Evolutionary conservation across 2,329 filamentous ascomycete species (phyloP), one percentile per base, ranked within the genome.

Genomic region (Arthrobotrys sinensis): DNA sequence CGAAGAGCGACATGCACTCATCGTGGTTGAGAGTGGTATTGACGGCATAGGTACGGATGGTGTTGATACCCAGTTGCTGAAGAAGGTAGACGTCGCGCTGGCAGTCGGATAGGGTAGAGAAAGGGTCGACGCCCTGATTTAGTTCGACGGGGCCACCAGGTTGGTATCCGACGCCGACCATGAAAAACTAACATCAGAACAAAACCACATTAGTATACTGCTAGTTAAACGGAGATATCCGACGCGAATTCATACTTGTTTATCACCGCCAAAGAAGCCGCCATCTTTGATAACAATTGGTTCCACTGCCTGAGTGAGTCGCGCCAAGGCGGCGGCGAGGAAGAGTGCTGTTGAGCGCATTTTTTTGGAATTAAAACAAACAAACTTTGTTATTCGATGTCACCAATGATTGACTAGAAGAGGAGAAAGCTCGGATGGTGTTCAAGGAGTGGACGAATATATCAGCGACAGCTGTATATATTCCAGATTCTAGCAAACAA

Each of bases 121-220:
- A 80, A 14, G 81, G 81, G 57, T 82, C 81, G 36, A 76, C 62
- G 19, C 81, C 81, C 63, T 81, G 80, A 67, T 80, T 60, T 32
- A 82, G 76, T 38, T 77, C 89, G 52, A 89, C 86, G 79, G 88
- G 89, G 80, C 90, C 90, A 78, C 89, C 90, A 50, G 90, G 90
- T 83, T 92, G 90, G 85, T 92, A 92, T 82, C 90, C 90, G 81
- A 90, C 87, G 81, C 90, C 90, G 63, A 91, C 87, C 77, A 92
- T 87, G 85, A 91, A 89, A 84, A 91, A 91, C 67, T 72, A 34
- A 43, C 24, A 28, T 11, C 52, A 14, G 7, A 43, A 66, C 24
- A 12, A 21, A 36, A 2, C 28, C 50, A 55, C 6, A 50, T 72
- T 68, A 78, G 53, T 16, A 40, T 48, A 8, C 34, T 52, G 5